phyloP scores from a whole-genome alignment of 306 rosid species.

The Morella rubra region DNA sequence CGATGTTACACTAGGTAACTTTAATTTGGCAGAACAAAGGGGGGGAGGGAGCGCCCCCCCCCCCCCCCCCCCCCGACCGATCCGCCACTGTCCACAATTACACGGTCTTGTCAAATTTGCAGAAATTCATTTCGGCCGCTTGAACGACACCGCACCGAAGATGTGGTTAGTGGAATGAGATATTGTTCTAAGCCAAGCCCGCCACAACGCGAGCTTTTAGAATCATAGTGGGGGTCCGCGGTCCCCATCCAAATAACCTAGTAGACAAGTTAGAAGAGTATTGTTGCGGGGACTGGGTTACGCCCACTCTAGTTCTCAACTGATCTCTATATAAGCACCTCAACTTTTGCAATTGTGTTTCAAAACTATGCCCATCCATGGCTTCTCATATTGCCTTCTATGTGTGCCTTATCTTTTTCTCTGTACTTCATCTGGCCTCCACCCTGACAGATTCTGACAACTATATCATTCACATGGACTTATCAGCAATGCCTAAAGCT shows the following conservation, averaged over 20 bases:
- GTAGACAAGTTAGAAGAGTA: neutral
- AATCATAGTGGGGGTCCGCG: neutral
- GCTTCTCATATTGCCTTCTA: neutral
- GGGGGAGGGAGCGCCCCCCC: too few species aligned
- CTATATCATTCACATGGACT: constrained; percentile 73
- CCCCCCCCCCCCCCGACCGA: too few species aligned
- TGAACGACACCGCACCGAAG: too few species aligned
- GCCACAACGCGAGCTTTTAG: neutral
- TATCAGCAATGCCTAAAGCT: constrained; percentile 67
- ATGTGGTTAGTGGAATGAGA: too few species aligned
- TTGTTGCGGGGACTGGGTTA: constrained; percentile 15
- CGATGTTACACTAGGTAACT: too few species aligned
- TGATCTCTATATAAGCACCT: constrained; percentile 2
- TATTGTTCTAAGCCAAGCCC: too few species aligned
- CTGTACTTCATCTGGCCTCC: constrained; percentile 12
- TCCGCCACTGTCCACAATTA: too few species aligned
- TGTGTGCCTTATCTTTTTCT: constrained; percentile 10
- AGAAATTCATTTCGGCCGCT: too few species aligned
- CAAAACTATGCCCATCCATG: constrained; percentile 17
- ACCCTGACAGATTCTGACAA: constrained; percentile 40
- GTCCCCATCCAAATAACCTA: constrained; percentile 5
- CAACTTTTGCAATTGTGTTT: neutral
- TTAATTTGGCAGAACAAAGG: too few species aligned
- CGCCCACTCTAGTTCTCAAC: neutral
- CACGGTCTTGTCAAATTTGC: too few species aligned